Evolutionary conservation across 2,329 filamentous ascomycete genomes (phyloP).

Genomic region (Ploettnerulaceae sp.): DNA sequence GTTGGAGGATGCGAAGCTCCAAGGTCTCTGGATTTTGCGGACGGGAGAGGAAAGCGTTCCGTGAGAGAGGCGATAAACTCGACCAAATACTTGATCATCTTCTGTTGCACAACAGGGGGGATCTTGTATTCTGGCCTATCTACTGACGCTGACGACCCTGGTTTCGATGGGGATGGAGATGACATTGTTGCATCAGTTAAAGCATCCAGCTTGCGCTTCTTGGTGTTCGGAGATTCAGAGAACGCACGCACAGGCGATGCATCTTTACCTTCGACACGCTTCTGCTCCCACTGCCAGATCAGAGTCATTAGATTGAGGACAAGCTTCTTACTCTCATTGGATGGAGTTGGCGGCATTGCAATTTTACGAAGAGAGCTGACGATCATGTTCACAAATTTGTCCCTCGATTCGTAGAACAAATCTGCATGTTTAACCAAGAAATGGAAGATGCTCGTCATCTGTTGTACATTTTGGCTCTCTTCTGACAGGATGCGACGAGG

Average conservation of each 20-base stretch:
- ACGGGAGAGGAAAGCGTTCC: constrained; percentile 76
- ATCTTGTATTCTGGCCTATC: constrained; percentile 65
- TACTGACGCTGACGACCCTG: constrained; percentile 36
- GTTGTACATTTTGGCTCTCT: constrained; percentile 90
- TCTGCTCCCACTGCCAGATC: constrained; percentile 90
- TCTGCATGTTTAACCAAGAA: constrained; percentile 91
- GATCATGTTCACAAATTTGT: constrained; percentile 85
- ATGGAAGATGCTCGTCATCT: constrained; percentile 95
- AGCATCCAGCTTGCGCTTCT: constrained; percentile 69
- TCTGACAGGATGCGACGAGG: constrained; percentile 88
- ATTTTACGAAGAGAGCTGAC: constrained; percentile 87
- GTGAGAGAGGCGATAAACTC: constrained; percentile 89
- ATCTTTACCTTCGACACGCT: constrained; percentile 60
- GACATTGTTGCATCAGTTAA: constrained; percentile 44
- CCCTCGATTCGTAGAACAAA: constrained; percentile 89
- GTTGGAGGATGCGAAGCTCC: constrained; percentile 41
- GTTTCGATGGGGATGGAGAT: constrained; percentile 50
- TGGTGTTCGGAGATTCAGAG: constrained; percentile 67
- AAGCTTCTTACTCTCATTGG: constrained; percentile 86
- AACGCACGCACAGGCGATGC: constrained; percentile 39
- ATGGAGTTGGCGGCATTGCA: constrained; percentile 74
- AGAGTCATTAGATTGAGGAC: constrained; percentile 86
- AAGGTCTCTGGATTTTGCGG: constrained; percentile 58
- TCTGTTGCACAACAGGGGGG: constrained; percentile 60
- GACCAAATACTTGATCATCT: constrained; percentile 91